These are phyloP conservation scores for Gracilaria gracilis DNA, from an alignment of 23 red algal species.

Conservation along the genomic window DNA sequence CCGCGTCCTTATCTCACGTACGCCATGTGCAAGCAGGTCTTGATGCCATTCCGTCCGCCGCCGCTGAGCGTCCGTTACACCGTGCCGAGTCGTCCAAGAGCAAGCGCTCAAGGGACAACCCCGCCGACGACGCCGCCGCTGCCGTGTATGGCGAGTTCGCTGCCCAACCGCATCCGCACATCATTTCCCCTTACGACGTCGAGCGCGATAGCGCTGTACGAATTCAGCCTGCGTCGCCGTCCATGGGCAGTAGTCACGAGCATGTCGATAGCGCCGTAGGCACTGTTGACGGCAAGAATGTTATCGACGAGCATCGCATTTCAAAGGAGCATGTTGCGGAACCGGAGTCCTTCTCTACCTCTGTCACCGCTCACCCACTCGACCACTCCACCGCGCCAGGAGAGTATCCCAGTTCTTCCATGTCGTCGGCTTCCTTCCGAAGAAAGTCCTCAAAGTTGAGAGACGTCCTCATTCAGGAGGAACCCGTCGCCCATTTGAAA, in stretches of 20 bases:
- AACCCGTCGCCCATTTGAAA: not conserved
- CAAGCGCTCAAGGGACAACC: no score
- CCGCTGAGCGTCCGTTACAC: not conserved
- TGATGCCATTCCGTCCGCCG: not conserved
- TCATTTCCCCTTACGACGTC: not conserved
- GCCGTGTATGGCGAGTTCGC: no score
- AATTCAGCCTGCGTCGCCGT: not conserved
- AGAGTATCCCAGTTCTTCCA: not conserved
- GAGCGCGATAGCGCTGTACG: not conserved
- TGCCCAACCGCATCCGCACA: not conserved
- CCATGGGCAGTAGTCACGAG: not conserved
- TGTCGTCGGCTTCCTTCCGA: slow-evolving; percentile 14
- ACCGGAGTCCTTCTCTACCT: not conserved
- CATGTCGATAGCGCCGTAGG: not conserved
- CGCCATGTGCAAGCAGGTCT: not conserved
- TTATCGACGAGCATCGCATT: not conserved
- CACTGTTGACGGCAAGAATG: not conserved
- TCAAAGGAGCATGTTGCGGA: not conserved
- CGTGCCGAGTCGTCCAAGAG: no score
- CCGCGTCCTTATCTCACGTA: not conserved
- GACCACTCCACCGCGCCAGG: not conserved
- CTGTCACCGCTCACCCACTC: not conserved
- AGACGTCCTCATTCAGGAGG: not conserved
- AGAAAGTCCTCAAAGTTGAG: not conserved
- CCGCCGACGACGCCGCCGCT: no score